Percentiles rank a stretch among this genome's conserved stretches.
Conservation (phyloP, 768 basidiomycete species). For the Panellus pusillus region DNA sequence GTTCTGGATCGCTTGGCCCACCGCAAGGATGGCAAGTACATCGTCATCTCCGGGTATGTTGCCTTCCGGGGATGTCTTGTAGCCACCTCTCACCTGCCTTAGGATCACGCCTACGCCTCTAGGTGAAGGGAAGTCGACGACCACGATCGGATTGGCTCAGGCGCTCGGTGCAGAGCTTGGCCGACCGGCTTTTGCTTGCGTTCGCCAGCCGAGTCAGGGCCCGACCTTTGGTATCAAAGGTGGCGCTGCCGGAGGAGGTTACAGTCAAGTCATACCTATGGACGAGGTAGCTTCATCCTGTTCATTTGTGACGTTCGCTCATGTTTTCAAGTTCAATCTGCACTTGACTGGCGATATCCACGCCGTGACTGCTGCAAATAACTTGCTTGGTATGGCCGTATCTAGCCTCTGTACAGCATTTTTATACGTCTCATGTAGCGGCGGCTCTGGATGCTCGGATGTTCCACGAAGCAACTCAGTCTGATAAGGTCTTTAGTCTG, state of each 20-base stretch:
- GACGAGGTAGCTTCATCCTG: slow-evolving; percentile 65
- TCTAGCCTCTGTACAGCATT: not conserved
- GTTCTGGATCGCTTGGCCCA: slow-evolving; percentile 82
- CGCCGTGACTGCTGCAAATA: slow-evolving; percentile 96
- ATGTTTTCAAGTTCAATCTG: slow-evolving; percentile 74
- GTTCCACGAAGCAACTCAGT: slow-evolving; percentile 95
- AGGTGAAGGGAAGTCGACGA: slow-evolving; percentile 98
- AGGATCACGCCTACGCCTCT: slow-evolving; percentile 96
- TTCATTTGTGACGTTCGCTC: not conserved
- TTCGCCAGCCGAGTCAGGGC: slow-evolving; percentile 97
- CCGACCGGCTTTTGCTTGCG: slow-evolving; percentile 92
- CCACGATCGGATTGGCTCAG: slow-evolving; percentile 95
- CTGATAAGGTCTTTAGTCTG: slow-evolving; percentile 69
- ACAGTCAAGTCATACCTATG: slow-evolving; percentile 99
- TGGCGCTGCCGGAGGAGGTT: slow-evolving; percentile 96
- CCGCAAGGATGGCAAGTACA: slow-evolving; percentile 92
- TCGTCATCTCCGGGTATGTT: slow-evolving; percentile 85
- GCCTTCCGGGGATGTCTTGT: not conserved
- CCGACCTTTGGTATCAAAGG: slow-evolving; percentile 99
- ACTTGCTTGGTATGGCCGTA: slow-evolving; percentile 70
- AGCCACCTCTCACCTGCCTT: not conserved
- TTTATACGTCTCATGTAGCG: slow-evolving; percentile 45
- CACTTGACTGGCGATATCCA: slow-evolving; percentile 98
- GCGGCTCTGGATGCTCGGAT: slow-evolving; percentile 96
- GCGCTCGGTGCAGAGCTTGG: slow-evolving; percentile 93